Conservation (phyloP, 2,329 filamentous ascomycete species). For the Leptographium lundbergii region DNA sequence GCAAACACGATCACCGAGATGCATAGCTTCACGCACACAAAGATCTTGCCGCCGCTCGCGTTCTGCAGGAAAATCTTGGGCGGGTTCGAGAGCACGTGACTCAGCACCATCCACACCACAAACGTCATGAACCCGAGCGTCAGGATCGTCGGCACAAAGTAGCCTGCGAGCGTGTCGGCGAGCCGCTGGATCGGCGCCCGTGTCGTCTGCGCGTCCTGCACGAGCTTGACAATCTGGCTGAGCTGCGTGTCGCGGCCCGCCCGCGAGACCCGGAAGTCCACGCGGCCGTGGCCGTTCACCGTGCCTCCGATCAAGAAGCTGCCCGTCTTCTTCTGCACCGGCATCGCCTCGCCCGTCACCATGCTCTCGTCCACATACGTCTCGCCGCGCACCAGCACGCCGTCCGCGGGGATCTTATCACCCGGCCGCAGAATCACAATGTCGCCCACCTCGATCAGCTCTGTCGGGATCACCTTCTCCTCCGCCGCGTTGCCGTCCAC, state of each 20-base stretch:
- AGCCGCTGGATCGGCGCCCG: slow-evolving; percentile 89
- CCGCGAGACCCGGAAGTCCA: slow-evolving; percentile 85
- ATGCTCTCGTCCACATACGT: slow-evolving; percentile 96
- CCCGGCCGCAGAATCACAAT: slow-evolving; percentile 86
- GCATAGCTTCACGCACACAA: slow-evolving; percentile 94
- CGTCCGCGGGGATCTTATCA: slow-evolving; percentile 94
- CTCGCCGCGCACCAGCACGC: slow-evolving; percentile 73
- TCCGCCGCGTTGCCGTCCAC: slow-evolving; percentile 53
- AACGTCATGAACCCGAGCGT: slow-evolving; percentile 77
- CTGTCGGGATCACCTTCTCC: slow-evolving; percentile 79
- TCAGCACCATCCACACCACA: slow-evolving; percentile 85
- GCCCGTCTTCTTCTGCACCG: slow-evolving; percentile 77
- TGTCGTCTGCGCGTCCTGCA: slow-evolving; percentile 91
- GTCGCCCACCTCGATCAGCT: slow-evolving; percentile 87
- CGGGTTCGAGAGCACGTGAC: slow-evolving; percentile 71
- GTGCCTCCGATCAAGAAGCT: slow-evolving; percentile 79
- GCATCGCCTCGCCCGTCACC: slow-evolving; percentile 96
- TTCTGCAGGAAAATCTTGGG: slow-evolving; percentile 75
- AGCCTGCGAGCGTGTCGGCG: slow-evolving; percentile 81
- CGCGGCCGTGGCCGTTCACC: slow-evolving; percentile 82
- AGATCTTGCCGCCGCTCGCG: slow-evolving; percentile 76
- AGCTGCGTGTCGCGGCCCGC: slow-evolving; percentile 92
- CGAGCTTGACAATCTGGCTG: slow-evolving; percentile 95
- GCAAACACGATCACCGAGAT: slow-evolving; percentile 98
- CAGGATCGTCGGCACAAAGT: slow-evolving; percentile 86